Evolutionary conservation across 345 rosid species (phyloP), one percentile per base, ranked within the genome.

Genomic region (Eucalyptus pauciflora): DNA sequence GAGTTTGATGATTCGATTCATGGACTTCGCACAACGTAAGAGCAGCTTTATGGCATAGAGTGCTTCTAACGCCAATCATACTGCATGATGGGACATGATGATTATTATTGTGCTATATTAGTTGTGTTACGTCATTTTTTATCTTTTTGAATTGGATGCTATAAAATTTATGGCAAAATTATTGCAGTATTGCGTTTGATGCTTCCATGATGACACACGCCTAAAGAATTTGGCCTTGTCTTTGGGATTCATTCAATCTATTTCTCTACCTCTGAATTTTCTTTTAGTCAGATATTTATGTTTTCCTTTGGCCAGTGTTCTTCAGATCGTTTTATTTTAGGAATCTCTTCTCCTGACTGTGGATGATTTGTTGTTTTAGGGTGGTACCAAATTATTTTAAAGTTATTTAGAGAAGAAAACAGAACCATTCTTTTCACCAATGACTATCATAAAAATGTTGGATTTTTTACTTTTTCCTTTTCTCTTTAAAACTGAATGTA

Each of bases 1-100:
- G 99, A 98, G 93, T 97, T 95, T 92, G 98, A 98, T 91, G 99
- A 98, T 93, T 97, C 99, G 6, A 91, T 94, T 50, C 97, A 98
- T 71, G 95, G 95, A 67, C 98, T 97, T 86, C 94, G 95, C 60
- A 96, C 95, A 87, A 96, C 91, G 97, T 96, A 88, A 92, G 92
- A 49, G 56, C 76, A n/a, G 52, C 25, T 87, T 89, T 87, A 76
- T 76, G 48, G 48, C 81, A 64, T 50, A 15, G 88, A 14, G 56
- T 14, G 25, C 87, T 87, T 18, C 87, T 87, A 31, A 60, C 3
- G 3, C 51, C 15, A 76, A 76, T 76, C 48, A 41, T 76, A 41
- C 5, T 2, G 48, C 85, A 41, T 37, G 48, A 41, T 76, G 85
- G 85, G 85, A 41, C 85, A 10, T 45, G 48, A 41, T 15, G 48